phyloP scores from a whole-genome alignment of 2,329 filamentous ascomycete genomes.

The Penicillium corylophilum region DNA sequence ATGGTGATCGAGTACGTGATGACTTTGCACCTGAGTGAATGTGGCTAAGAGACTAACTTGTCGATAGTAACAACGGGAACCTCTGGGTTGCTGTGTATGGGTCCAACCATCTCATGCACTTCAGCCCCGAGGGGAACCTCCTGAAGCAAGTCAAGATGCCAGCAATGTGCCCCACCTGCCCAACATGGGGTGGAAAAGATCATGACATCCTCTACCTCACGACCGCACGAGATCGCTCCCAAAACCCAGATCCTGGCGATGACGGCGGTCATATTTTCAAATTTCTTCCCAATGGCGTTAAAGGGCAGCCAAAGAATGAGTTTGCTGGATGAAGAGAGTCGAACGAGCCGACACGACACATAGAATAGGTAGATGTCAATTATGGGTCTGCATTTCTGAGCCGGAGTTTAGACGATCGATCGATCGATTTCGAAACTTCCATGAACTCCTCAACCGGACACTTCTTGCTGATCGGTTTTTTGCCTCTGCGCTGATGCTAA shows the following conservation, averaged over 20 bases:
- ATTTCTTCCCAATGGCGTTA: conserved; percentile 26
- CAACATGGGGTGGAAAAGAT: conserved; percentile 39
- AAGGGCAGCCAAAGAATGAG: conserved; percentile 35
- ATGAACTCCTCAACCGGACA: background rate
- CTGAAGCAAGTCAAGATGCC: conserved; percentile 37
- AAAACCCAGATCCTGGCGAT: conserved; percentile 24
- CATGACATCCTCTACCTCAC: conserved; percentile 36
- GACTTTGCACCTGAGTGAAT: background rate
- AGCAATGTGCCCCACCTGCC: conserved; percentile 36
- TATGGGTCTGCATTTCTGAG: conserved; percentile 19
- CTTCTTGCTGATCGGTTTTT: background rate
- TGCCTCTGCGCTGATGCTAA: background rate
- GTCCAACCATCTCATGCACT: conserved; percentile 9
- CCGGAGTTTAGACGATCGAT: background rate
- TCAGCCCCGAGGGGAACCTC: conserved; percentile 36
- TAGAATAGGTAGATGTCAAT: background rate
- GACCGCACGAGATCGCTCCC: conserved; percentile 27
- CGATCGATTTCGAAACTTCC: background rate
- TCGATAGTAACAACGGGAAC: conserved; percentile 6
- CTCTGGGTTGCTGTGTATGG: conserved; percentile 12
- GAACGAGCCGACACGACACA: background rate
- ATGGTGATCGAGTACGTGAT: conserved; percentile 38
- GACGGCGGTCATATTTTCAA: conserved; percentile 40
- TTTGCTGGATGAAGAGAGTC: conserved; percentile 27
- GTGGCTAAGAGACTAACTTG: background rate